Evolutionary conservation across 495 filamentous ascomycete species (phyloP), one percentile per base, ranked within the genome.

Genomic region (Pyrenopolyporus hunteri): DNA sequence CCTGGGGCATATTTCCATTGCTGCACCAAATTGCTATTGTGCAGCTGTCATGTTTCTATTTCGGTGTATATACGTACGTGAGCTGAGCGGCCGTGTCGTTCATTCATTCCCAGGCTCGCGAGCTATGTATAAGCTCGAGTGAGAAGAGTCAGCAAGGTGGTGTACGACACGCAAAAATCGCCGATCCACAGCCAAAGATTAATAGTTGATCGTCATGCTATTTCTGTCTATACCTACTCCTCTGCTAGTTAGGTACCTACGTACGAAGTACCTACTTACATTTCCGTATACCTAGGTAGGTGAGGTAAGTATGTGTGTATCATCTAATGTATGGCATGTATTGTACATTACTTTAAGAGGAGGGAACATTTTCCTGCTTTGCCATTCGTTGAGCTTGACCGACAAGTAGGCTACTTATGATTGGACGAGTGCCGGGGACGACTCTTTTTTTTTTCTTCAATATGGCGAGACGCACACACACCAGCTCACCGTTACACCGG

Each of bases 401-500:
- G 32, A 17, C 8, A 52, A 37, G 50, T 59, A 51, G 55, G 31
- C 35, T 56, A 16, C 22, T 39, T 51, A 28, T 31, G 46, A 66
- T 66, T 66, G 63, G 63, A 26, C 19, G 11, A 57, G 33, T 17
- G 8, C 43, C 50, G 57, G 49, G 2, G 33, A 59, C 49, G 28
- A 51, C 31, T 33, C 36, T 50, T 45, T 50, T 57, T 39, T 52
- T 32, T 40, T 43, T 51, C 46, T 52, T 29, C 14, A 43, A 49
- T 40, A 60, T 47, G 50, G 52, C 37, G 51, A 66, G 45, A 60
- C 57, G 57, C 63, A 60, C 45, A 60, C 57, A 61, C 63, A 60
- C 45, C 63, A 65, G 31, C 46, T 61, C 57, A 61, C 63, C 57
- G 63, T 61, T 51, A 66, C 63, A 57, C 63, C 63, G 51, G 31